Percentiles rank a stretch among this genome's conserved stretches.
These are phyloP conservation scores for Boletus rubescentipes DNA, from an alignment of 768 basidiomycete genomes.

Conservation along the genomic window DNA sequence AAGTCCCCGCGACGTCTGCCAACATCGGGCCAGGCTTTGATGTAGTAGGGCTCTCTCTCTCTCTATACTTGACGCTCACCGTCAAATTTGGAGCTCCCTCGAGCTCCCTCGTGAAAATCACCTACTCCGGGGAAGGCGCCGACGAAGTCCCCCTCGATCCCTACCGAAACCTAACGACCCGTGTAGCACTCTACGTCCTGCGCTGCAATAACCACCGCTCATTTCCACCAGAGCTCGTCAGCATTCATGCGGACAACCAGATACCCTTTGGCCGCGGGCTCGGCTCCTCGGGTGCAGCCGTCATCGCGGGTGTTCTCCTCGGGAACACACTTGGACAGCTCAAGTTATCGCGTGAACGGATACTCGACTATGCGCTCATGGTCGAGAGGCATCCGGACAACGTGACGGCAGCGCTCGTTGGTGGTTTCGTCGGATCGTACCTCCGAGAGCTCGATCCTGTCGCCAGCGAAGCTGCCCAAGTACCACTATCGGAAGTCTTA, in stretches of 20 bases:
- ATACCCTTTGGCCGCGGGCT: slow-evolving; percentile 98
- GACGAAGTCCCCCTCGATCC: slow-evolving; percentile 89
- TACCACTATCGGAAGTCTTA: slow-evolving; percentile 93
- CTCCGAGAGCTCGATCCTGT: slow-evolving; percentile 82
- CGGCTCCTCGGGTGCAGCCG: slow-evolving; percentile 98
- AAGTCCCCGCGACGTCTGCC: slow-evolving; percentile 94
- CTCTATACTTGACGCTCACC: slow-evolving; percentile 75
- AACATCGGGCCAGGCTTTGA: slow-evolving; percentile 99
- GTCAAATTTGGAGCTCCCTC: slow-evolving; percentile 46
- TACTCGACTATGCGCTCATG: slow-evolving; percentile 97
- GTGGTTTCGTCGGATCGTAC: slow-evolving; percentile 97
- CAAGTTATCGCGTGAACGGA: slow-evolving; percentile 61
- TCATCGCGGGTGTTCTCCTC: slow-evolving; percentile 93
- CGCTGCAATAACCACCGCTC: slow-evolving; percentile 75
- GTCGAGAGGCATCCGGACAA: slow-evolving; percentile 99
- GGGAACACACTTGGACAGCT: slow-evolving; percentile 82
- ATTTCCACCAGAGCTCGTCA: slow-evolving; percentile 70
- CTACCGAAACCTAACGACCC: slow-evolving; percentile 96
- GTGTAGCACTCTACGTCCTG: slow-evolving; percentile 97
- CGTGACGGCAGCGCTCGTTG: slow-evolving; percentile 94
- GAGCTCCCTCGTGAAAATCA: slow-evolving; percentile 58
- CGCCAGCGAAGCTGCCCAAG: slow-evolving; percentile 81
- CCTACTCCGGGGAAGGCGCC: slow-evolving; percentile 87
- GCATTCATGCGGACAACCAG: slow-evolving; percentile 81
- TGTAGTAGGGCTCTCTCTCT: slow-evolving; percentile 96